Conservation (phyloP, 78 protist species). For the Dictyostelium purpureum region DNA sequence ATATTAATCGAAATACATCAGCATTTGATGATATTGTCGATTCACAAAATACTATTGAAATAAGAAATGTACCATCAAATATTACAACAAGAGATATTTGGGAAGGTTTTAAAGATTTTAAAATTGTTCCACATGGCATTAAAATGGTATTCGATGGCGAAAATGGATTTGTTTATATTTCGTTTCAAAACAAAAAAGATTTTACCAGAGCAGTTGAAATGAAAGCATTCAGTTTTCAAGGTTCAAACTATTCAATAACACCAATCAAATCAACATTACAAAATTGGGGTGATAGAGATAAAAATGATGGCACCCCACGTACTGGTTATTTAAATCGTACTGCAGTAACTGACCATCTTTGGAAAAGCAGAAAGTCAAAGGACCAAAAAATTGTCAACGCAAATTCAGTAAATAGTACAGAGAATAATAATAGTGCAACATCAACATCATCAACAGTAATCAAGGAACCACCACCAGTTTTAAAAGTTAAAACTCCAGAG, state of each 20-base stretch:
- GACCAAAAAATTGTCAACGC: too few relatives aligned
- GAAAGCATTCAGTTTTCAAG: neutral
- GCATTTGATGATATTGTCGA: slow-evolving; percentile 32
- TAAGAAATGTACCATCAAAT: slow-evolving; percentile 38
- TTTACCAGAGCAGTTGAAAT: slow-evolving; percentile 1
- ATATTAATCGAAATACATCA: too few relatives aligned
- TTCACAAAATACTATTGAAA: slow-evolving; percentile 63
- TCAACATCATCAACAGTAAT: neutral
- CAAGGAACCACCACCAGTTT: neutral
- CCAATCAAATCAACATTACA: slow-evolving; percentile 9
- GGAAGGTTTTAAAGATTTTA: neutral
- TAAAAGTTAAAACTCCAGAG: slow-evolving; percentile 24
- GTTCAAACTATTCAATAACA: neutral
- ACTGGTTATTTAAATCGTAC: slow-evolving; percentile 50
- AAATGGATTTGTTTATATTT: slow-evolving; percentile 35
- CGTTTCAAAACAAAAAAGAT: slow-evolving; percentile 23
- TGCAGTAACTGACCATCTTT: slow-evolving; percentile 59
- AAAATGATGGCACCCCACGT: neutral
- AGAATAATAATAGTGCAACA: too few relatives aligned
- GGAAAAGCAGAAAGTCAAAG: slow-evolving; percentile 52
- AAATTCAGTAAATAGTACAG: too few relatives aligned
- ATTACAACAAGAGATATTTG: slow-evolving; percentile 24
- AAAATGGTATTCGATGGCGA: slow-evolving; percentile 70
- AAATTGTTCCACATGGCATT: slow-evolving; percentile 33
- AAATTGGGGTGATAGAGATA: slow-evolving; percentile 42